Percentiles rank a stretch among this genome's conserved stretches.
Conservation (phyloP, 345 rosid species). For the Firmiana major region DNA sequence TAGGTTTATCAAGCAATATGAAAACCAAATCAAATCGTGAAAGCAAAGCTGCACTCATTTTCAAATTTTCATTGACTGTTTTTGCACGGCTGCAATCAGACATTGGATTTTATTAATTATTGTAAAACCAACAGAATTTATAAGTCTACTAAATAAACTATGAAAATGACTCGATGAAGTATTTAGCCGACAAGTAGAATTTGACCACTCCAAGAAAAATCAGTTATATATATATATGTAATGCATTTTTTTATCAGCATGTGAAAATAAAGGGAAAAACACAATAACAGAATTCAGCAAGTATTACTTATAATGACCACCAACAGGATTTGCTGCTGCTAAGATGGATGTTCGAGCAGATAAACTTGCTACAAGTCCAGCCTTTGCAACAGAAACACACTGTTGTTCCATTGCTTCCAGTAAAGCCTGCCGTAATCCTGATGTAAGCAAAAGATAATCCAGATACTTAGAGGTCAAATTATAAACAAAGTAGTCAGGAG, state of each 20-base stretch:
- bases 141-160: neutral
- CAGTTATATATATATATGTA: neutral
- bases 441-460: conserved; percentile 18
- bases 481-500: conserved; percentile 10
- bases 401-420: conserved; percentile 99
- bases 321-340: conserved; percentile 98
- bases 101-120: conserved; percentile 15
- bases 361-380: conserved; percentile 94
- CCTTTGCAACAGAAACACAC: conserved; percentile 97
- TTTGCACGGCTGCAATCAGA: conserved; percentile 81
- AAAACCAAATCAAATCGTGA: conserved; percentile 95
- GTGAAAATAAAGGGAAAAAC: neutral
- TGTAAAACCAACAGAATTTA: neutral
- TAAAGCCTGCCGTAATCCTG: conserved; percentile 56
- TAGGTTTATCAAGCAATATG: conserved; percentile 93
- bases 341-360: conserved; percentile 94
- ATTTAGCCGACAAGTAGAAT: conserved; percentile 7
- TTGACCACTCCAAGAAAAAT: neutral
- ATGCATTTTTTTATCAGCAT: neutral
- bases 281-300: conserved; percentile 13
- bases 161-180: neutral
- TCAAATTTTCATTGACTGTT: conserved; percentile 95
- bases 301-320: conserved; percentile 92
- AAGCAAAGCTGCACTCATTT: conserved; percentile 94
- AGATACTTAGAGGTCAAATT: conserved; percentile 19